Percentiles rank a stretch among this genome's conserved stretches.
Conservation (phyloP, 805 yeast genomes). For the Monosporozyma unispora region DNA sequence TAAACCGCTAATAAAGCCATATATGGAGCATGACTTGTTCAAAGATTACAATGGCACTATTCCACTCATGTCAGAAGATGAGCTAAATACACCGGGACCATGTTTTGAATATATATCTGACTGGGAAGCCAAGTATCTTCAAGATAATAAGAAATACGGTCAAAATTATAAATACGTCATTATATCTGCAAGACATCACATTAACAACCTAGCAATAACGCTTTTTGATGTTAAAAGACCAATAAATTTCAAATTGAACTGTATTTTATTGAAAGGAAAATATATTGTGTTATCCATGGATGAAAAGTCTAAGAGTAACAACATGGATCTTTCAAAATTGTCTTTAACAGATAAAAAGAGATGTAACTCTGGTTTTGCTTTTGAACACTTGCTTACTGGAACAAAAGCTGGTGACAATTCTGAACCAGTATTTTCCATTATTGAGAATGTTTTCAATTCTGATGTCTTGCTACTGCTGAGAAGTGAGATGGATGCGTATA, state of each 20-base stretch:
- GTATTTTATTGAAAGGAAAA: constrained; percentile 14
- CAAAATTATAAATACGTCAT: constrained; percentile 11
- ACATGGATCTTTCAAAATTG: neutral
- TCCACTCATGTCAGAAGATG: constrained; percentile 14
- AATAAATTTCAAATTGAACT: constrained; percentile 7
- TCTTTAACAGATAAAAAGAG: neutral
- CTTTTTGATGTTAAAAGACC: constrained; percentile 11
- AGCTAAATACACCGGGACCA: constrained; percentile 16
- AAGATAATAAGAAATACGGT: neutral
- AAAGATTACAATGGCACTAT: constrained; percentile 12
- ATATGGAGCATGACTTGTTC: constrained; percentile 19
- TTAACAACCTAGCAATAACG: constrained; percentile 22
- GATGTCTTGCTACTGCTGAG: constrained; percentile 20
- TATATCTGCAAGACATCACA: constrained; percentile 26
- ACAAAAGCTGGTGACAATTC: neutral
- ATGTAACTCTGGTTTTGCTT: constrained; percentile 24
- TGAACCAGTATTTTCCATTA: constrained; percentile 15
- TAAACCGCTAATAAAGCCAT: constrained; percentile 7
- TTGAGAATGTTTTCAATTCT: constrained; percentile 16
- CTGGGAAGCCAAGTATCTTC: constrained; percentile 3
- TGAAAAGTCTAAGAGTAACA: neutral
- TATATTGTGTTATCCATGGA: constrained; percentile 17
- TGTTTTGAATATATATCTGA: constrained; percentile 16
- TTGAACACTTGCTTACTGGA: constrained; percentile 21
- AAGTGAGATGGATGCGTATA: constrained; percentile 28